A percentile compares a stretch with the other conserved stretches of the same genome.
phyloP scores from a whole-genome alignment of 257 asterid species.

The Marsdenia floribunda region DNA sequence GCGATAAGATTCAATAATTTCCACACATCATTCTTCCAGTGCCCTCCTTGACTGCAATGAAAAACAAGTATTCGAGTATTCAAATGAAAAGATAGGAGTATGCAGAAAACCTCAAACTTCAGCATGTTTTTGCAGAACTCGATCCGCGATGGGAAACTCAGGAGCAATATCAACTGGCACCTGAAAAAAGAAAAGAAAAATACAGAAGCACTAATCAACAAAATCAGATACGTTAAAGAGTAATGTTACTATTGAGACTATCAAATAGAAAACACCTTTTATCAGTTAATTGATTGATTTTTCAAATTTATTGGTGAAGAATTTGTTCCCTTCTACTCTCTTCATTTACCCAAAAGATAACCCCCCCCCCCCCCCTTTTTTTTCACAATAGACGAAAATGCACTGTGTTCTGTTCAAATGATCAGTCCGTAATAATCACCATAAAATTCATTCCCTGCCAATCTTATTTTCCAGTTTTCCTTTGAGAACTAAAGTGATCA shows the following conservation, averaged over 20 bases:
- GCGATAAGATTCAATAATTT: neutral
- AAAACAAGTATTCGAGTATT: neutral
- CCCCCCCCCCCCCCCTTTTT: too few relatives aligned
- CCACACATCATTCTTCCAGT: neutral
- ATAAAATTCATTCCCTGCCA: neutral
- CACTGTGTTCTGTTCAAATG: neutral
- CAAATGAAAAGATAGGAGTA: neutral
- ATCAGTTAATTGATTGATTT: neutral
- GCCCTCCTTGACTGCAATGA: too few relatives aligned
- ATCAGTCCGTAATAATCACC: too few relatives aligned
- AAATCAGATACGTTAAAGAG: neutral
- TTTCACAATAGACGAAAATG: neutral
- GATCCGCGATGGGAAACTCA: constrained; percentile 68
- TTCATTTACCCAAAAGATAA: too few relatives aligned
- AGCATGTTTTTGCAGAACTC: constrained; percentile 35
- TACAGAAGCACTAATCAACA: neutral
- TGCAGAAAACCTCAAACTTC: constrained; percentile 16
- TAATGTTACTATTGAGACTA: neutral
- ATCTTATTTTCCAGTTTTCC: neutral
- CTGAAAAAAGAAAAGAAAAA: constrained; percentile 25
- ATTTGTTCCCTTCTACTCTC: too few relatives aligned
- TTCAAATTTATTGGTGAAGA: too few relatives aligned
- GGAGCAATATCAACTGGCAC: constrained; percentile 91
- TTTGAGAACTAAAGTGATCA: neutral
- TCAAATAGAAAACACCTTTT: neutral